These are phyloP conservation scores for Furcasterigmium sp. DNA, from an alignment of 2,329 filamentous ascomycete genomes.

Conservation along the genomic window DNA sequence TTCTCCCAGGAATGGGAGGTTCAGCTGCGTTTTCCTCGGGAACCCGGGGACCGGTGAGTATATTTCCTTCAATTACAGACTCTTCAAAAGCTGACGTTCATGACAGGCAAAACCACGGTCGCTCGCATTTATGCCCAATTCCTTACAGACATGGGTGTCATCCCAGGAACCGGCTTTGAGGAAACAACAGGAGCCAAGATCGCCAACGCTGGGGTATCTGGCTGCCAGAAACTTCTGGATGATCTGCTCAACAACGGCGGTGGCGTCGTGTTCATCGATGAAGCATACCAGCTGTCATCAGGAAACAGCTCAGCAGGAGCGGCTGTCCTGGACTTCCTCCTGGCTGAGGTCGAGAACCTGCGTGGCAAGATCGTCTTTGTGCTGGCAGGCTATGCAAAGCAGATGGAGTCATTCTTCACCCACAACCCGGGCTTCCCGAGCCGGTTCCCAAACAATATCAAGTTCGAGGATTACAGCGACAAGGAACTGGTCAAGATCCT, in stretches of 20 bases:
- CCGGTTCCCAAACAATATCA: constrained; percentile 60
- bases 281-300: constrained; percentile 68
- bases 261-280: constrained; percentile 72
- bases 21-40: constrained; percentile 59
- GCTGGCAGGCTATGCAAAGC: constrained; percentile 65
- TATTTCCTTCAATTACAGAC: background rate
- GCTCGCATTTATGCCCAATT: constrained; percentile 66
- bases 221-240: constrained; percentile 45
- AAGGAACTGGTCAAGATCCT: constrained; percentile 60
- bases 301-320: constrained; percentile 51
- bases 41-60: constrained; percentile 67
- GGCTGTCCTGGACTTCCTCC: constrained; percentile 63
- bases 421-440: constrained; percentile 69
- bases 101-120: constrained; percentile 69
- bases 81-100: background rate
- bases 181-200: constrained; percentile 66
- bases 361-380: constrained; percentile 66
- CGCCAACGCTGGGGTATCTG: constrained; percentile 54
- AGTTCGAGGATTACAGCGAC: constrained; percentile 66
- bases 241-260: constrained; percentile 52
- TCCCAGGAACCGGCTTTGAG: constrained; percentile 55
- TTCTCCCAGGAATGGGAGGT: constrained; percentile 51
- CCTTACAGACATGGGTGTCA: constrained; percentile 53
- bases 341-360: constrained; percentile 68
- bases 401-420: constrained; percentile 73